Base-by-base conservation (phyloP, 2,329 filamentous ascomycete genomes). In the Trichoderma pleuroti region DNA sequence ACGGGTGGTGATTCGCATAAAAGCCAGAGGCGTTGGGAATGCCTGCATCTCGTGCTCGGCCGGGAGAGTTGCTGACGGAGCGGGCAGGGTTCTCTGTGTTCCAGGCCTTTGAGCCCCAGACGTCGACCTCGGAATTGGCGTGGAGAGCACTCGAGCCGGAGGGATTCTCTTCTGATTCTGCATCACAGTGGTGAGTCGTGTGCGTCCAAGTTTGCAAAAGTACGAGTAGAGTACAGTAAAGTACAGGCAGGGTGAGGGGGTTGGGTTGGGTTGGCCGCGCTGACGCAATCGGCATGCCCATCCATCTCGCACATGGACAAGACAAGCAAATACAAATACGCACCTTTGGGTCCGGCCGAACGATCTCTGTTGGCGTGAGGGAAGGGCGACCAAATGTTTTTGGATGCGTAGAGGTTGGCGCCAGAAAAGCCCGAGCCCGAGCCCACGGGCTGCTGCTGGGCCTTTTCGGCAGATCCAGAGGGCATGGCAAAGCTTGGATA, bases 141-240 rank as follows among this genome's bases (percentile, higher is more conserved):
- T 92, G 85, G 49, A 94, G 83, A 71, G 91, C 91, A 72, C 89
- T 86, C 7, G 91, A 93, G 62, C 91, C 92, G 4, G 88, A 90
- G 76, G 90, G 88, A 68, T 76, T 74, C 32, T 77, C 76, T 68
- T 80, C 76, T 70, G 76, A 68, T 21, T 79, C 79, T 79, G 70
- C 57, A 60, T 36, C 39, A 28, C 21, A 39, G 32, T 56, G 30
- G 54, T 72, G 11, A 72, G 61, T 36, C 24, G 34, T 36, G 18
- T 34, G 56, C 56, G 28, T 59, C 56, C 49, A 34, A 26, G n/a
- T n/a, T n/a, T n/a, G n/a, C n/a, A n/a, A n/a, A n/a, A n/a, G n/a
- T n/a, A n/a, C n/a, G n/a, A n/a, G 52, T 12, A 3, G 16, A 26
- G 52, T 57, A 59, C 12, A 8, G 49, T n/a, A 42, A 8, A n/a